Base-by-base conservation (phyloP, 495 filamentous ascomycete genomes). In the Antarctomyces pellizariae region DNA sequence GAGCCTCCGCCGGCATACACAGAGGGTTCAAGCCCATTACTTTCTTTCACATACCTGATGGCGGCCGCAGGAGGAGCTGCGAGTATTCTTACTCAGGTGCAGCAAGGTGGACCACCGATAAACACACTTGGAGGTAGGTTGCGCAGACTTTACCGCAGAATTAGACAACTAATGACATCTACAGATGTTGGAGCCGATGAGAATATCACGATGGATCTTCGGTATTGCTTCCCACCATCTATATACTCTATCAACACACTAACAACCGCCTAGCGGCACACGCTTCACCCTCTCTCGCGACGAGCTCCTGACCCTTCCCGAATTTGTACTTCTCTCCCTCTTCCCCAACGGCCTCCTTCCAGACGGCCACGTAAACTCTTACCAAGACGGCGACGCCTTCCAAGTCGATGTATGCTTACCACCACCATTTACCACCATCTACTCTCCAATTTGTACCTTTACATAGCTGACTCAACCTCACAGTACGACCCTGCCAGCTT, bases 41-140 rank as follows among this genome's bases (percentile, higher is more conserved):
- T 74, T 24, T 80, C 75, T 24, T 97, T 97, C 44, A 74, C 76
- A 40, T 97, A 92, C 68, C 70, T 89, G 39, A 95, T 95, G 89
- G 80, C 83, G 51, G 74, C 80, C 44, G 80, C 83, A 50, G 83
- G 80, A 60, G 86, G 82, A 50, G 77, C 82, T 37, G 71, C 84
- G 53, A 93, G 84, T 67, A 90, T 97, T 45, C 83, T 97, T 51
- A 97, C 86, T 50, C 86, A 97, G 56, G 86, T 97, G 29, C 78
- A 86, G 42, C 86, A 93, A 49, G 71, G 74, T 36, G 84, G 75
- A 31, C 77, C 79, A 36, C 74, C 78, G 8, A 71, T 91, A 30
- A 89, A 83, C 47, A 71, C 72, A 30, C 53, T 93, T 32, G 77
- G 76, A 64, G 83, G 83, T 83, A 64, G 36, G 66, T 27, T 26